Evolutionary conservation across 345 rosid species (phyloP), one percentile per base, ranked within the genome.

Genomic region (Citrus inodora): DNA sequence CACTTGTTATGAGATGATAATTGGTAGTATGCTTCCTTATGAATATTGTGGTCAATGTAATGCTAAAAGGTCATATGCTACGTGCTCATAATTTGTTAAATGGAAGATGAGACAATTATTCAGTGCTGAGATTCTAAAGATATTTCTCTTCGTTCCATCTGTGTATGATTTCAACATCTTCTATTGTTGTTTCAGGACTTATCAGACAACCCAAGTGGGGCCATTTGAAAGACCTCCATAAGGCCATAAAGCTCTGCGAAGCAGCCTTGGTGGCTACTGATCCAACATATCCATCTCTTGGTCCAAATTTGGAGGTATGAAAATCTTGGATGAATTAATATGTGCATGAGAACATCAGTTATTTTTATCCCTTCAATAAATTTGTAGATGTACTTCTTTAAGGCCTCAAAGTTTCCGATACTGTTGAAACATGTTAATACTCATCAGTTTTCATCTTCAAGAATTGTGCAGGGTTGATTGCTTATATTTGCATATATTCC

Each of bases 201-300:
- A 80, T 85, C 59, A 89, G 95, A 78, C 97, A 95, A 79, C 98
- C 99, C n/a, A 95, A 95, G 77, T 95, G 94, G 93, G 99, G 99
- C 37, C 99, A 95, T 82, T 85, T 95, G 56, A 88, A 83, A 80
- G 99, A 95, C 78, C 77, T 95, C 83, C 99, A 95, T 56, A 93
- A 89, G 86, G 93, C 98, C 76, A 87, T 95, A 74, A 93, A 95
- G 87, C 97, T 93, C 83, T 95, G 97, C 60, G 95, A 91, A 86
- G 86, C 78, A 24, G 93, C 97, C 51, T 21, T 95, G 79, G 53
- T 93, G 59, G 90, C 95, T 28, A 85, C 94, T 55, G 98, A 93
- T 82, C 99, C 99, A 53, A 67, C 78, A 48, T 79, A 85, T 79
- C 81, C 93, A 65, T 91, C 97, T 70, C 82, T 83, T 62, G 99